These are phyloP conservation scores for Quercus phellos DNA, from an alignment of 331 rosid genomes.

Conservation along the genomic window DNA sequence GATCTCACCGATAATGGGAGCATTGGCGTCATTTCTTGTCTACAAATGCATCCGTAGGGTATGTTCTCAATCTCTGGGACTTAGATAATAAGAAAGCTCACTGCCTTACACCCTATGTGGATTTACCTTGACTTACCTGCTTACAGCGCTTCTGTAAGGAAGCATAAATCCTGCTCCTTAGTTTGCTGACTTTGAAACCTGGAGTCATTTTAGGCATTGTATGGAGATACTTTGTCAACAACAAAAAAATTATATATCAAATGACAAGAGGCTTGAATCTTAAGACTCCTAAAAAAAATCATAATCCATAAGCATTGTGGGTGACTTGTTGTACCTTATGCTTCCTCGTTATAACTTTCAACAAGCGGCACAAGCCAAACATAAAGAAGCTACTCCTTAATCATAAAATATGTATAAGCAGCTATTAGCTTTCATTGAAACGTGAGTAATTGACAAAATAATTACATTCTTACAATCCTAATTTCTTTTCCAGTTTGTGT, in stretches of 20 bases:
- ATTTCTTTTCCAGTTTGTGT: constrained; percentile 62
- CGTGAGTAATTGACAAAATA: neutral
- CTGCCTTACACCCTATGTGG: neutral
- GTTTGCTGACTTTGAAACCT: neutral
- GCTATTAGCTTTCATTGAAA: neutral
- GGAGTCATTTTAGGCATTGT: neutral
- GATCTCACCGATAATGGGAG: constrained; percentile 86
- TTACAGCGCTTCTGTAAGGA: too few relatives aligned
- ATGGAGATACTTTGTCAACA: neutral
- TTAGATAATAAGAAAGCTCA: constrained; percentile 4
- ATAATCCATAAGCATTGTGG: neutral
- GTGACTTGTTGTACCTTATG: neutral
- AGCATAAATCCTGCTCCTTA: too few relatives aligned
- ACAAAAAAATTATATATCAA: neutral
- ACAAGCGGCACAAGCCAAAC: neutral
- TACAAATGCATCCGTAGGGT: constrained; percentile 95
- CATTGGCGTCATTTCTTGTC: constrained; percentile 78
- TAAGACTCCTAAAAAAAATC: neutral
- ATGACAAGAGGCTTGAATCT: neutral
- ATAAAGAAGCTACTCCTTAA: neutral
- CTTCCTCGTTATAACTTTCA: neutral
- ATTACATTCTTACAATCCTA: neutral
- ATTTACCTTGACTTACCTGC: constrained; percentile 1
- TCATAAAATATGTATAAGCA: neutral
- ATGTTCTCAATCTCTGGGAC: constrained; percentile 30